Evolutionary conservation across 139 green algal species (phyloP), one percentile per base, ranked within the genome.

Genomic region (Chlamydomonas incerta): DNA sequence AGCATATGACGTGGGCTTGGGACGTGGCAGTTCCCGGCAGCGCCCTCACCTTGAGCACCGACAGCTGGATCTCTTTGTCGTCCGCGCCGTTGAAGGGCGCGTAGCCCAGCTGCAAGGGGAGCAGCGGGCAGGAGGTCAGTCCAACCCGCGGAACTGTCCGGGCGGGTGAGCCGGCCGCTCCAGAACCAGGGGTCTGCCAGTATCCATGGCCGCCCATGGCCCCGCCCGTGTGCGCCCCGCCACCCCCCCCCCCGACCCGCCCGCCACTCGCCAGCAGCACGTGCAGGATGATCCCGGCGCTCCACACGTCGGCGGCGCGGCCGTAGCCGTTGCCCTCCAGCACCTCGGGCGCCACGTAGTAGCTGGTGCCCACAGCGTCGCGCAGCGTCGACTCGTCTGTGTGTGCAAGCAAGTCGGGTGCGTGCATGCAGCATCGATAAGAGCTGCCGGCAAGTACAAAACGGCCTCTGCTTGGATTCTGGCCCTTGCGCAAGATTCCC

Each of bases 301-400:
- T 91, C 92, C 92, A 95, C 28, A 95, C 83, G 60, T 95, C 92
- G 21, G 90, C 84, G 33, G 89, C 72, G 24, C 87, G 89, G 52
- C 72, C 83, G 52, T 93, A 95, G 47, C 81, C 66, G 10, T 82
- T 41, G 55, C 24, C 24, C 24, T 81, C 74, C 60, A 95, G 86
- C 29, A 95, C 93, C 89, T 95, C 93, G 26, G 93, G 93, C 0
- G 93, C 93, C 33, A 95, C 92, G 80, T 95, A 95, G 83, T 95
- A 95, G 6, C 85, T 82, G 28, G 81, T 93, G 28, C 92, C 92
- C 13, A 94, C 92, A 3, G 93, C 82, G 24, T 95, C 92, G 0
- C 67, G 72, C 35, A 80, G 28, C 3, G 68, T 69, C 18, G 18
- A 23, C 2, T 29, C 26, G 46, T 62, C 71, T 60, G 41, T 5